Evolutionary conservation across 305 asterid species (phyloP).

Genomic region (Fraxinus xanthoxyloides): DNA sequence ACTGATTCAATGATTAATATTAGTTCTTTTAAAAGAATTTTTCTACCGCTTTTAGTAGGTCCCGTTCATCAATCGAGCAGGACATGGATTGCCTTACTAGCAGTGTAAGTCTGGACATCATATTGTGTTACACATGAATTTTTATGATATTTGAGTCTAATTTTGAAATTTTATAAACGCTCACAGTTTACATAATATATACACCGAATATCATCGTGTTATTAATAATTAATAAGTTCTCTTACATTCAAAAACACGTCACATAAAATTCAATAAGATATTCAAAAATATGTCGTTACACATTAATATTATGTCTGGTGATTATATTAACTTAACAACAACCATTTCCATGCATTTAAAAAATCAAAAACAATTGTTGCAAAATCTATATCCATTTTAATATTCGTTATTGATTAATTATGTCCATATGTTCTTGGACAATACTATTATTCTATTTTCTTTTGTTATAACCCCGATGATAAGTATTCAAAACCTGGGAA

Average conservation of each 20-base stretch:
- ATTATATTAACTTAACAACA: not conserved
- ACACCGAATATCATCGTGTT: not conserved
- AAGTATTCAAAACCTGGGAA: not conserved
- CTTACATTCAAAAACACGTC: not conserved
- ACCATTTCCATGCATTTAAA: not conserved
- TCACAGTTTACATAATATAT: not conserved
- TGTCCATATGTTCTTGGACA: not conserved
- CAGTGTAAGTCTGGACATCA: not conserved
- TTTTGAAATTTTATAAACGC: not conserved
- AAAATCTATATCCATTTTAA: not conserved
- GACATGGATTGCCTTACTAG: not conserved
- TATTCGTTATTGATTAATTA: not conserved
- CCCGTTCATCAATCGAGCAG: not conserved
- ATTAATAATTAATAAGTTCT: not conserved
- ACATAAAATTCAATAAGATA: not conserved
- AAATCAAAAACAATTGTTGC: not conserved
- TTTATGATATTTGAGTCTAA: not conserved
- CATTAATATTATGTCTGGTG: not conserved
- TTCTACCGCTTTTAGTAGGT: not conserved
- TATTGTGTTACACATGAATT: not conserved
- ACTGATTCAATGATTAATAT: not conserved
- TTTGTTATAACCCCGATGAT: not conserved
- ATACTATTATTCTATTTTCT: not conserved
- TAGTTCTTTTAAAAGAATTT: not conserved
- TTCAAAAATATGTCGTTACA: not conserved